Evolutionary conservation across 495 filamentous ascomycete genomes (phyloP).

Genomic region (Podospora tetraspora): DNA sequence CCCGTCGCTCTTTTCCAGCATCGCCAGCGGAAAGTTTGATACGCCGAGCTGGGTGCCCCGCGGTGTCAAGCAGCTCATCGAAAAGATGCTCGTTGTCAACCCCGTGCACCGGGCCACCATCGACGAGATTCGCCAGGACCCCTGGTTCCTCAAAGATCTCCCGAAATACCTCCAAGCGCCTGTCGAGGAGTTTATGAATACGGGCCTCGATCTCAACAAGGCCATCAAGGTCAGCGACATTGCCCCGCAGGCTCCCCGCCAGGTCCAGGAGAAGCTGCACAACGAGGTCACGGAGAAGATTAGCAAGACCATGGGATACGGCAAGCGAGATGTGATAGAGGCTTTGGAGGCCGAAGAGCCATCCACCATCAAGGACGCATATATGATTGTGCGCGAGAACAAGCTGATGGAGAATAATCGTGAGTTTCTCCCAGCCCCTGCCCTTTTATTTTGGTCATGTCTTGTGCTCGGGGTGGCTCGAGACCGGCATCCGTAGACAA

Average conservation of each 20-base stretch:
- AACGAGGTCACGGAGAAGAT: conserved; percentile 89
- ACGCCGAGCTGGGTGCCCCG: conserved; percentile 82
- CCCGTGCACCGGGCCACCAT: conserved; percentile 91
- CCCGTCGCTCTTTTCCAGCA: conserved; percentile 41
- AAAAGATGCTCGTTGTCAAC: conserved; percentile 91
- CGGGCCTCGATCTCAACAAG: conserved; percentile 85
- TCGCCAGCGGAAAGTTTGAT: conserved; percentile 66
- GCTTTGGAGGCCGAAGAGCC: conserved; percentile 86
- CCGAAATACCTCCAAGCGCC: conserved; percentile 80
- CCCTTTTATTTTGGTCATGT: background rate
- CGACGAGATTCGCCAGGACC: conserved; percentile 85
- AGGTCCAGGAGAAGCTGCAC: conserved; percentile 82
- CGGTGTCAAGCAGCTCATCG: conserved; percentile 79
- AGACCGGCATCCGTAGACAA: background rate
- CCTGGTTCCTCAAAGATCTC: conserved; percentile 87
- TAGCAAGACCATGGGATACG: conserved; percentile 96
- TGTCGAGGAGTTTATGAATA: conserved; percentile 88
- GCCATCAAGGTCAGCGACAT: conserved; percentile 77
- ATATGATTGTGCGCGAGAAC: conserved; percentile 95
- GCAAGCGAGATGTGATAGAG: conserved; percentile 88
- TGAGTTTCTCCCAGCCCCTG: conserved; percentile 42
- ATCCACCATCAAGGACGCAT: conserved; percentile 97
- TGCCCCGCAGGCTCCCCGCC: conserved; percentile 67
- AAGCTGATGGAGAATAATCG: conserved; percentile 94
- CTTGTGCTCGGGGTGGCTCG: background rate